Evolutionary conservation across 352 stramenopile genomes (phyloP).

Genomic region (Phytophthora melonis): DNA sequence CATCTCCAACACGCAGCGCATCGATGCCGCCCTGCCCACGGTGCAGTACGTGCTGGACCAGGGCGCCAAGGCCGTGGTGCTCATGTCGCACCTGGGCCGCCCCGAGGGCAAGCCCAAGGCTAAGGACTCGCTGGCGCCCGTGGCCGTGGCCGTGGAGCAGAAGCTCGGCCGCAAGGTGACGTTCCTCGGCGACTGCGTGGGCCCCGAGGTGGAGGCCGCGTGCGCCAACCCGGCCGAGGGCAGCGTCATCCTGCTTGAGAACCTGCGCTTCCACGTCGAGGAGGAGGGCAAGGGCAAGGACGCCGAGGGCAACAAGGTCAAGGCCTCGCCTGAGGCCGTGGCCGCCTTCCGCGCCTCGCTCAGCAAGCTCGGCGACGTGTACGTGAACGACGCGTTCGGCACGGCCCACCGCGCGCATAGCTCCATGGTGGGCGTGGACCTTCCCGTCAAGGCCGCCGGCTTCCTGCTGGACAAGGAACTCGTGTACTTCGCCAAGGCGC

Average conservation of each 20-base stretch:
- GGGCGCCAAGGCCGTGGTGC: constrained; percentile 97
- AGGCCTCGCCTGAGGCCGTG: constrained; percentile 94
- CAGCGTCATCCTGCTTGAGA: constrained; percentile 98
- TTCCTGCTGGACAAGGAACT: constrained; percentile 99
- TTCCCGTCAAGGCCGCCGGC: constrained; percentile 91
- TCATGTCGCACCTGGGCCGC: constrained; percentile 98
- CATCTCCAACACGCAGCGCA: constrained; percentile 99
- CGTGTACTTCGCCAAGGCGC: constrained; percentile 99
- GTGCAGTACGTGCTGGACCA: constrained; percentile 98
- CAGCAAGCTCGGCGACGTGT: constrained; percentile 95
- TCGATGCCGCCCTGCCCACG: constrained; percentile 96
- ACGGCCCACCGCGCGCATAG: constrained; percentile 99
- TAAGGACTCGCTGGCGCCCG: constrained; percentile 97
- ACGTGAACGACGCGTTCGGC: constrained; percentile 99
- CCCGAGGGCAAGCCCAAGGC: constrained; percentile 94
- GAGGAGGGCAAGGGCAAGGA: constrained; percentile 95
- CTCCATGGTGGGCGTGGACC: constrained; percentile 97
- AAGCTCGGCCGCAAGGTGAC: constrained; percentile 93
- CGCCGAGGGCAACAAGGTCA: constrained; percentile 83
- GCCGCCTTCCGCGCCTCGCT: constrained; percentile 92
- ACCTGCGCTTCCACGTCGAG: constrained; percentile 98
- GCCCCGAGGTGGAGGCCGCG: constrained; percentile 86
- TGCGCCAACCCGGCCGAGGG: constrained; percentile 73
- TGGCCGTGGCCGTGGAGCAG: constrained; percentile 92
- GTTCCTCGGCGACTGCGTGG: constrained; percentile 97